Base-by-base conservation (phyloP, 495 filamentous ascomycete species). In the Lepraria neglecta region DNA sequence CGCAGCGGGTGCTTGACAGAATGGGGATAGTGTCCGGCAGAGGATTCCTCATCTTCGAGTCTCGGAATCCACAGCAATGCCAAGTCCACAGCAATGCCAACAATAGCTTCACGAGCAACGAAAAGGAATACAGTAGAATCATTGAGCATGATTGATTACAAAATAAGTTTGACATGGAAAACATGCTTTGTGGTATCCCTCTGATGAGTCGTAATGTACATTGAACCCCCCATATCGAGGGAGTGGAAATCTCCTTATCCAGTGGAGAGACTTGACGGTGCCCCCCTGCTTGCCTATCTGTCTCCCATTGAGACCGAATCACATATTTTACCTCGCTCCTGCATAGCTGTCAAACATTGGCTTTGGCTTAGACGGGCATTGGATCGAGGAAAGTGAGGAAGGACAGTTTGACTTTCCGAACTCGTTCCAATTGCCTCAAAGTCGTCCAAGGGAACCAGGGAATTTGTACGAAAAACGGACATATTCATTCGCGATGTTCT, bases 121-220 rank as follows among this genome's bases (percentile, higher is more conserved):
- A 33, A n/a, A 14, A 30, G 48, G 30, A 19, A 52, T 14, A 15
- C 12, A 52, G 12, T 33, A 31, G 5, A 31, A 31, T 1, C 6
- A 31, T 19, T 4, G 27, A 28, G 28, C 11, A 24, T 50, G 10
- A 33, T 31, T 31, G 48, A 33, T 52, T 52, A 31, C n/a, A 24
- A 31, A 33, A 31, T 52, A 31, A n/a, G 28, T 52, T 17, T 17
- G n/a, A 19, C 48, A 52, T 52, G 31, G 24, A 52, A 31, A 7
- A 19, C 14, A 31, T 31, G 28, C 28, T 52, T 52, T 15, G 48
- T 33, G 12, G 15, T 52, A 38, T 38, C 35, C 3, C 35, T 38
- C 7, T 38, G 24, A 50, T 31, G 28, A 52, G 48, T 56, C 53
- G 53, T 56, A 42, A 24, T 56, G 33, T 56, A 56, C 53, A 56